phyloP scores from a whole-genome alignment of 352 stramenopile genomes.

The Lagenidium giganteum region DNA sequence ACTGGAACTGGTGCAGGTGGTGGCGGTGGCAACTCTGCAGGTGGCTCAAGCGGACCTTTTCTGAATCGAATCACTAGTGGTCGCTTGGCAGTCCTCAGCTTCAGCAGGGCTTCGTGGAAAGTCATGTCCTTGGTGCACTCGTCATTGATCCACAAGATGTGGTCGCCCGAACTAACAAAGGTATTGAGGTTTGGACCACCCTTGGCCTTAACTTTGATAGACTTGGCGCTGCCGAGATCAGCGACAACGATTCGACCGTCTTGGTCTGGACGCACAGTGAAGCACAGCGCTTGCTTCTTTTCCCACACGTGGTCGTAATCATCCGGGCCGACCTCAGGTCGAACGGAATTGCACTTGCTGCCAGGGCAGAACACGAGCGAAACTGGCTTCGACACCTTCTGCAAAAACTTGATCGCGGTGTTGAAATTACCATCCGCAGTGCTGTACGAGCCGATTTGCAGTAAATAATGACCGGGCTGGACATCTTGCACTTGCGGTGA shows the following conservation, averaged over 20 bases:
- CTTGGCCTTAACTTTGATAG: conserved; percentile 68
- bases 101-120: conserved; percentile 66
- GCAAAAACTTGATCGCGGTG: conserved; percentile 72
- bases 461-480: conserved; percentile 67
- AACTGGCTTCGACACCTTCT: conserved; percentile 71
- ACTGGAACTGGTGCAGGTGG: conserved; percentile 14
- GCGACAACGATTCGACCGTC: conserved; percentile 57
- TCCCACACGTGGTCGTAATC: conserved; percentile 79
- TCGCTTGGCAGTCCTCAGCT: conserved; percentile 62
- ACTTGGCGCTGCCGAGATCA: conserved; percentile 67
- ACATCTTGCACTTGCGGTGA: conserved; percentile 74
- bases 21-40: conserved; percentile 4
- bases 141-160: conserved; percentile 69
- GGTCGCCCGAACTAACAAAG: conserved; percentile 48
- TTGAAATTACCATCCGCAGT: conserved; percentile 75
- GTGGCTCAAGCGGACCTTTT: conserved; percentile 32
- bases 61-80: conserved; percentile 71
- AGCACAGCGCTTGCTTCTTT: conserved; percentile 73
- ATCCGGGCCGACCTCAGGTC: conserved; percentile 42
- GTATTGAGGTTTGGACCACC: conserved; percentile 42
- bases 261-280: conserved; percentile 52
- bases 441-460: conserved; percentile 74
- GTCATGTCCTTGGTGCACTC: conserved; percentile 49
- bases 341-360: conserved; percentile 60
- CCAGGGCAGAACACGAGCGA: conserved; percentile 68